A percentile compares a stretch with the other conserved stretches of the same genome.
These are phyloP conservation scores for Diplodia seriata DNA, from an alignment of 2,329 filamentous ascomycete genomes.

Conservation along the genomic window DNA sequence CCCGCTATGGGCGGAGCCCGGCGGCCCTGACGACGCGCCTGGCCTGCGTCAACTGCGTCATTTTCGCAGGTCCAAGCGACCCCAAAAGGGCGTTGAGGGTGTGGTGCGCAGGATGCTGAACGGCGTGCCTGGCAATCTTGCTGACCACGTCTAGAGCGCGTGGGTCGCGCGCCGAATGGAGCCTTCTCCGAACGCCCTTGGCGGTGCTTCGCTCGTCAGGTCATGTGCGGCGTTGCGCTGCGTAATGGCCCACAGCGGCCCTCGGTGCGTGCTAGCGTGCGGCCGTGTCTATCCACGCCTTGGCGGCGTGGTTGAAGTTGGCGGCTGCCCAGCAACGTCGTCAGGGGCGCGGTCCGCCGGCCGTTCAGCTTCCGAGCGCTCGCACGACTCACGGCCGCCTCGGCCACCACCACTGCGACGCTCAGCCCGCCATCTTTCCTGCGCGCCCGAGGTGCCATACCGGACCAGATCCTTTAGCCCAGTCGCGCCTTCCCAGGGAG, in stretches of 20 bases:
- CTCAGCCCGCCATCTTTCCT: not conserved
- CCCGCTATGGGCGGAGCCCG: slow-evolving; percentile 16
- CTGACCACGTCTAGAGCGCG: slow-evolving; percentile 29
- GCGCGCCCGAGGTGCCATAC: slow-evolving; percentile 23
- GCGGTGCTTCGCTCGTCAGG: slow-evolving; percentile 27
- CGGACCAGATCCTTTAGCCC: slow-evolving; percentile 22
- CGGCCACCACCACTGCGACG: not conserved
- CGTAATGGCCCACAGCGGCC: slow-evolving; percentile 30
- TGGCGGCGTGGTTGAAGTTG: slow-evolving; percentile 19
- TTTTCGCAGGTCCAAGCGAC: slow-evolving; percentile 29
- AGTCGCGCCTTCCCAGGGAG: slow-evolving; percentile 20
- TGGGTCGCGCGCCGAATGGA: slow-evolving; percentile 19
- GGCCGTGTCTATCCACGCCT: slow-evolving; percentile 20
- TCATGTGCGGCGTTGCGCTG: slow-evolving; percentile 33
- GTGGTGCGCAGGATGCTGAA: slow-evolving; percentile 26
- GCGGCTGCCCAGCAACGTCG: slow-evolving; percentile 17
- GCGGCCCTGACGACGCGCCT: slow-evolving; percentile 20
- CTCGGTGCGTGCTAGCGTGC: slow-evolving; percentile 17
- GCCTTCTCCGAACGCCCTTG: slow-evolving; percentile 21
- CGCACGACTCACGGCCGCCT: not conserved
- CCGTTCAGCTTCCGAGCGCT: not conserved
- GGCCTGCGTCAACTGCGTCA: slow-evolving; percentile 27
- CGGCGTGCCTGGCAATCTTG: slow-evolving; percentile 29
- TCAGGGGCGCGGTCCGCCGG: not conserved
- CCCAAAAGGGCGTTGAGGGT: slow-evolving; percentile 14